Conservation (phyloP, 2,329 filamentous ascomycete species). For the Monosporascus ibericus region DNA sequence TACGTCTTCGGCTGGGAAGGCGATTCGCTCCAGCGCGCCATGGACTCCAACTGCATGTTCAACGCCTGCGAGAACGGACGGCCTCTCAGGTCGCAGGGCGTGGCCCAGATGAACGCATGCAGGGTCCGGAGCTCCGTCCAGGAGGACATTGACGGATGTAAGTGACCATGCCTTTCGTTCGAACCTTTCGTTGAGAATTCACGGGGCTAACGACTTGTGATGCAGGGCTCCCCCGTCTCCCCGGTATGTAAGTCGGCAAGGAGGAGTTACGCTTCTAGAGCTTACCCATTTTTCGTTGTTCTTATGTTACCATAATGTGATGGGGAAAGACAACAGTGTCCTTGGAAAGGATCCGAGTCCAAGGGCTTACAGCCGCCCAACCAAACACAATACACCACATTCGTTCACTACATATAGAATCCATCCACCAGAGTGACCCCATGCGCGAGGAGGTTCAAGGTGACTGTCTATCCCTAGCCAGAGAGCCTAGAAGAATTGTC, state of each 20-base stretch:
- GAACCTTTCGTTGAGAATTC: neutral
- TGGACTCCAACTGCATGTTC: constrained; percentile 26
- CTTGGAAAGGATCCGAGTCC: neutral
- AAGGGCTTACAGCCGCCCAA: neutral
- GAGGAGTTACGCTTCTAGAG: neutral
- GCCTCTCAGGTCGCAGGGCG: constrained; percentile 20
- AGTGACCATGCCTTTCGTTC: neutral
- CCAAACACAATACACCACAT: neutral
- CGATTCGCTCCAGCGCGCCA: constrained; percentile 26
- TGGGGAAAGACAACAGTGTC: neutral
- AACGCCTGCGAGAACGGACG: constrained; percentile 24
- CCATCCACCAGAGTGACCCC: neutral
- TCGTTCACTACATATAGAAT: neutral
- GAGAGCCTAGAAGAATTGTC: too few species aligned
- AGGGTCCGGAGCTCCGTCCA: constrained; percentile 14
- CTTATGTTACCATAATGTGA: constrained; percentile 1
- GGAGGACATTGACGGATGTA: constrained; percentile 23
- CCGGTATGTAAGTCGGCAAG: constrained; percentile 11
- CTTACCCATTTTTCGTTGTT: constrained; percentile 5
- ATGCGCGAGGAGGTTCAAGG: neutral
- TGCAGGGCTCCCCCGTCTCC: constrained; percentile 16
- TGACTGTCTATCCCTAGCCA: too few species aligned
- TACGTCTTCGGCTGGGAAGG: constrained; percentile 33
- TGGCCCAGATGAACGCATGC: constrained; percentile 22
- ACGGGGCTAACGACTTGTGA: constrained; percentile 1